phyloP scores from a whole-genome alignment of 225 moss, liverwort and hornwort species.

The Asterella californica region DNA sequence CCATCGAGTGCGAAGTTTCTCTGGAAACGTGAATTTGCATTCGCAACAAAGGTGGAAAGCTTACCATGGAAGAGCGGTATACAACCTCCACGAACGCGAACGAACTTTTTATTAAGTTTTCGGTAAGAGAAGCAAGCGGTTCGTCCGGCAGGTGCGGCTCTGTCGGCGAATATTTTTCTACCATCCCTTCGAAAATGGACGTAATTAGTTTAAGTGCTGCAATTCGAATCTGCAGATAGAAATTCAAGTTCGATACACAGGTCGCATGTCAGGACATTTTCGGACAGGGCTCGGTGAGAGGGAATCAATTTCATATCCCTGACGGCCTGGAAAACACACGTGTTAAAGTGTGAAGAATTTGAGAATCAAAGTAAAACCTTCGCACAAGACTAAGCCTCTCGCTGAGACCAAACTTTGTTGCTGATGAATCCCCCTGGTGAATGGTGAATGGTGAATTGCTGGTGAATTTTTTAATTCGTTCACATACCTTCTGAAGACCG shows the following conservation, averaged over 20 bases:
- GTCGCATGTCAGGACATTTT: background rate
- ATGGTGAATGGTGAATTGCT: background rate
- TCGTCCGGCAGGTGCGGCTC: constrained; percentile 15
- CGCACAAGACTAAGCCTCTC: no score
- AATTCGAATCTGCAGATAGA: constrained; percentile 14
- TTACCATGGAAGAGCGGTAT: constrained; percentile 23
- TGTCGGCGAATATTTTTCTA: constrained; percentile 14
- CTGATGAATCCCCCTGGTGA: background rate
- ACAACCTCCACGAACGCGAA: constrained; percentile 29
- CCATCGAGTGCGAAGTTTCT: background rate
- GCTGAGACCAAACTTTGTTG: background rate
- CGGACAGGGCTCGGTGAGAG: background rate
- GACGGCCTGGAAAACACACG: no score
- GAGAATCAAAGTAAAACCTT: background rate
- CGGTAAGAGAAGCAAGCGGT: constrained; percentile 10
- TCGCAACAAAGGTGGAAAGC: background rate
- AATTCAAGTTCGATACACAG: background rate
- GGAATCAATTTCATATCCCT: no score
- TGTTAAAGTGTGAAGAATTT: background rate
- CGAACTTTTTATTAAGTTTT: constrained; percentile 23
- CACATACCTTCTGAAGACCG: constrained; percentile 52
- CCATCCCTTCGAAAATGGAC: constrained; percentile 10
- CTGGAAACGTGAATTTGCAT: background rate
- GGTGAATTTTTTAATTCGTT: background rate
- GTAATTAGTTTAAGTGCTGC: constrained; percentile 14